A percentile compares a stretch with the other conserved stretches of the same genome.
These are phyloP conservation scores for Thalassiosira profunda DNA, from an alignment of 108 stramenopile genomes.

Conservation along the genomic window DNA sequence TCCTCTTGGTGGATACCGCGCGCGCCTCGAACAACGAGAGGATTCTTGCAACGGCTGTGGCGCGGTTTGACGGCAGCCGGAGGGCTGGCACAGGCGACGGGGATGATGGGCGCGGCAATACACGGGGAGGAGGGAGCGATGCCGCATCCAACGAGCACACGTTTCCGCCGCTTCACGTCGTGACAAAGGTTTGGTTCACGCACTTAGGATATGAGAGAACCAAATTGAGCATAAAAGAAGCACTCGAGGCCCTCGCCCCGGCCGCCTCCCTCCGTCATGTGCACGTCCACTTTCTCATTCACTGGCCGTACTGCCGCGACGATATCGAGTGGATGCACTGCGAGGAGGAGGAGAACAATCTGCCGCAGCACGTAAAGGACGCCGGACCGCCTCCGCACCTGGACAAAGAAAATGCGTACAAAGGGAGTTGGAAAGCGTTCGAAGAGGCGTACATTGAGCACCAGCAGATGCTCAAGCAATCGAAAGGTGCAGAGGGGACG, in stretches of 20 bases:
- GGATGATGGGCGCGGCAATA: conserved; percentile 15
- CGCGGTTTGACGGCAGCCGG: background rate
- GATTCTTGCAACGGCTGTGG: conserved; percentile 69
- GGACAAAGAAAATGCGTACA: conserved; percentile 77
- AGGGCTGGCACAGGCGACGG: no score
- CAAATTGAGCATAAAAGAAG: conserved; percentile 62
- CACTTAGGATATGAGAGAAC: conserved; percentile 89
- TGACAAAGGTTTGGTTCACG: conserved; percentile 95
- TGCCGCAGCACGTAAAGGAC: conserved; percentile 60
- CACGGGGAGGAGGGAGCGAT: background rate
- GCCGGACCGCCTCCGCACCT: conserved; percentile 79
- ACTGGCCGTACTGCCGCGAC: conserved; percentile 88
- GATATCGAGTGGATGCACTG: conserved; percentile 89
- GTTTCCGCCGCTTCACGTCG: conserved; percentile 65
- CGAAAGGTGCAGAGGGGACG: background rate
- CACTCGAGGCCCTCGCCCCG: conserved; percentile 43
- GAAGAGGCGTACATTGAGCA: conserved; percentile 63
- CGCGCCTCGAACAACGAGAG: conserved; percentile 75
- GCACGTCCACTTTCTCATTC: conserved; percentile 75
- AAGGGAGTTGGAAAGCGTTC: conserved; percentile 81
- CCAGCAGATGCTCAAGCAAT: background rate
- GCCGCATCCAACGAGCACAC: conserved; percentile 19
- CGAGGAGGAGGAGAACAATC: conserved; percentile 62
- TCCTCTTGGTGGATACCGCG: conserved; percentile 80
- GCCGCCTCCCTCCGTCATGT: conserved; percentile 33